Conservation (phyloP, 495 filamentous ascomycete species). For the Trypethelium eluteriae region DNA sequence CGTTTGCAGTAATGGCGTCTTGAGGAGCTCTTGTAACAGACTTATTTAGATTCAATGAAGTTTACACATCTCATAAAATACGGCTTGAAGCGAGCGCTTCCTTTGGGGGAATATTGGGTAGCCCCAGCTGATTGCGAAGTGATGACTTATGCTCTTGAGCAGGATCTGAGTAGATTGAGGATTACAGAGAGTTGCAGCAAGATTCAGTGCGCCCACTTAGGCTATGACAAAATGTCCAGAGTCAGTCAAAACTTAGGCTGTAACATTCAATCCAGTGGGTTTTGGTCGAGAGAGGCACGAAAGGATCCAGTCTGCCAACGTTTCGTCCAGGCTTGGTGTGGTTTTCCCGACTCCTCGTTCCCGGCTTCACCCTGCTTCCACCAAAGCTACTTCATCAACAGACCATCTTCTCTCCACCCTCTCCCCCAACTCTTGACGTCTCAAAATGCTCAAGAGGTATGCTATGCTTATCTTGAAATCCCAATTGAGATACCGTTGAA, state of each 20-base stretch:
- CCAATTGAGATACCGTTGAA: slow-evolving; percentile 27
- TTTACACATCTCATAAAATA: neutral
- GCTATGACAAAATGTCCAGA: too few species aligned
- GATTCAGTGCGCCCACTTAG: too few species aligned
- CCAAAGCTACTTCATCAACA: slow-evolving; percentile 24
- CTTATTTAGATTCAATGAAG: neutral
- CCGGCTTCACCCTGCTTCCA: slow-evolving; percentile 35
- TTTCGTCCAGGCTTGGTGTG: neutral
- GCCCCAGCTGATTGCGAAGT: too few species aligned
- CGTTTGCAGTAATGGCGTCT: slow-evolving; percentile 7
- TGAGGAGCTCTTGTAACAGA: neutral
- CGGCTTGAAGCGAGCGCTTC: neutral
- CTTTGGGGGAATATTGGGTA: neutral
- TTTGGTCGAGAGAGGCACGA: too few species aligned
- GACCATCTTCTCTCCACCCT: slow-evolving; percentile 3
- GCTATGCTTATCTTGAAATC: slow-evolving; percentile 5
- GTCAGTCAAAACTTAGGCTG: too few species aligned
- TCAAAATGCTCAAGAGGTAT: slow-evolving; percentile 36
- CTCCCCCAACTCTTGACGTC: slow-evolving; percentile 27
- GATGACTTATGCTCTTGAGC: too few species aligned
- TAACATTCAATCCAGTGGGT: too few species aligned
- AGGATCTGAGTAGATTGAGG: too few species aligned
- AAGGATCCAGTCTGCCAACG: neutral
- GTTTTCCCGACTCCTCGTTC: slow-evolving; percentile 5
- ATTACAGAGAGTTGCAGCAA: too few species aligned